A percentile compares a stretch with the other conserved stretches of the same genome.
These are phyloP conservation scores for Cryptosporidium sp. DNA, from an alignment of 169 alveolate genomes.

Conservation along the genomic window DNA sequence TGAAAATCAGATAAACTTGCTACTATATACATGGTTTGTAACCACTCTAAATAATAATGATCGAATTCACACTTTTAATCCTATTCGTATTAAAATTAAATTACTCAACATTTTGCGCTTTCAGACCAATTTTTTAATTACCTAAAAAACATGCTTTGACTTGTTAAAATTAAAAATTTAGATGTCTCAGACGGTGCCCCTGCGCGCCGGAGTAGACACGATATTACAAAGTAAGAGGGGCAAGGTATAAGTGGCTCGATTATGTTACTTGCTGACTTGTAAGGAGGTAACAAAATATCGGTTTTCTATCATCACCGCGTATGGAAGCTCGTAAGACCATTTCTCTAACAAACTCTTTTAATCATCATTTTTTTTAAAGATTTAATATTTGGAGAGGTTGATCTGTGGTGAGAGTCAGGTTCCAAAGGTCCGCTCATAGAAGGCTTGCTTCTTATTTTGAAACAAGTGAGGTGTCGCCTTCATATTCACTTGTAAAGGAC, in stretches of 20 bases:
- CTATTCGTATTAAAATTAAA: background rate
- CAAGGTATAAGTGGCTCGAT: constrained; percentile 57
- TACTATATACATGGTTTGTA: too few relatives aligned
- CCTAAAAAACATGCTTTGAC: background rate
- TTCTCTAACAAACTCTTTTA: constrained; percentile 2
- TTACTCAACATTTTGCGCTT: background rate
- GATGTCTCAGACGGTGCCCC: constrained; percentile 37
- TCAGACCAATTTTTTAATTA: background rate
- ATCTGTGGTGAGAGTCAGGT: constrained; percentile 57
- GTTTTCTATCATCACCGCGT: constrained; percentile 64
- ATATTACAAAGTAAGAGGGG: constrained; percentile 45
- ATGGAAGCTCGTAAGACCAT: constrained; percentile 55
- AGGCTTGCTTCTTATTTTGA: constrained; percentile 63
- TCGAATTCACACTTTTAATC: background rate
- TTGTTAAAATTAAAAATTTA: background rate
- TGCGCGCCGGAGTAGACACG: constrained; percentile 75
- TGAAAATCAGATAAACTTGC: too few relatives aligned
- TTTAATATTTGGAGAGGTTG: constrained; percentile 29
- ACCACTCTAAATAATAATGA: background rate
- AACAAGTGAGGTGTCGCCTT: constrained; percentile 63
- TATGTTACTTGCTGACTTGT: constrained; percentile 71
- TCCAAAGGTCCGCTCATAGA: constrained; percentile 58
- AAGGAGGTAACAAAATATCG: constrained; percentile 61
- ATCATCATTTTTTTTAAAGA: constrained; percentile 18
- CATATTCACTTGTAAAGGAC: constrained; percentile 47